phyloP scores from a whole-genome alignment of 2,329 filamentous ascomycete genomes.

The Cryphonectria naterciae region DNA sequence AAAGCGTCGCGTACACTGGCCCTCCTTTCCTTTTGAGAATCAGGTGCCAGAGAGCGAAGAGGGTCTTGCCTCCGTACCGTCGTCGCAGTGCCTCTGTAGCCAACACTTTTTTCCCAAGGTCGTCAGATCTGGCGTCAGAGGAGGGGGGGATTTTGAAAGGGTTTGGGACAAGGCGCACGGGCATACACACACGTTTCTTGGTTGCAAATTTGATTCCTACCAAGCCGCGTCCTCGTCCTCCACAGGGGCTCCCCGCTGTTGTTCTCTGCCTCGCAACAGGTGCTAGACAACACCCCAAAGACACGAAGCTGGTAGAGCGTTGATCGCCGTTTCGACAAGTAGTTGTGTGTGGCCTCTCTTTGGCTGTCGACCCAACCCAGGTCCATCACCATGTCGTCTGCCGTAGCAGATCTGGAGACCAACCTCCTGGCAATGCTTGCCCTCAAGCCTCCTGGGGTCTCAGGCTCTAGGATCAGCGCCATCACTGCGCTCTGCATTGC shows the following conservation, averaged over 20 bases:
- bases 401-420: conserved; percentile 88
- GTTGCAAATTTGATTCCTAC: conserved; percentile 19
- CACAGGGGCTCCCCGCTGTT: conserved; percentile 16
- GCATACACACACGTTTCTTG: conserved; percentile 10
- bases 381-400: conserved; percentile 67
- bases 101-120: conserved; percentile 5
- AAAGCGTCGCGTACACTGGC: conserved; percentile 17
- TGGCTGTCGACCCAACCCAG: conserved; percentile 26
- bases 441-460: conserved; percentile 92
- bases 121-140: conserved; percentile 13
- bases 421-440: conserved; percentile 89
- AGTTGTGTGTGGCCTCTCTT: conserved; percentile 17
- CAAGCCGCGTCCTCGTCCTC: conserved; percentile 17
- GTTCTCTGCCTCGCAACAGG: conserved; percentile 18
- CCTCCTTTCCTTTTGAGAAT: conserved; percentile 1
- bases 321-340: conserved; percentile 14
- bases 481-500: conserved; percentile 86
- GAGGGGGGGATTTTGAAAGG: neutral
- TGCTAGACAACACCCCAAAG: conserved; percentile 4
- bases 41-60: conserved; percentile 11
- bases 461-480: conserved; percentile 85
- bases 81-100: conserved; percentile 28
- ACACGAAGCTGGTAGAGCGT: neutral
- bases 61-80: conserved; percentile 15
- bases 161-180: neutral